Evolutionary conservation across 2,329 filamentous ascomycete genomes (phyloP).

Genomic region (Hypoxylon sp.): DNA sequence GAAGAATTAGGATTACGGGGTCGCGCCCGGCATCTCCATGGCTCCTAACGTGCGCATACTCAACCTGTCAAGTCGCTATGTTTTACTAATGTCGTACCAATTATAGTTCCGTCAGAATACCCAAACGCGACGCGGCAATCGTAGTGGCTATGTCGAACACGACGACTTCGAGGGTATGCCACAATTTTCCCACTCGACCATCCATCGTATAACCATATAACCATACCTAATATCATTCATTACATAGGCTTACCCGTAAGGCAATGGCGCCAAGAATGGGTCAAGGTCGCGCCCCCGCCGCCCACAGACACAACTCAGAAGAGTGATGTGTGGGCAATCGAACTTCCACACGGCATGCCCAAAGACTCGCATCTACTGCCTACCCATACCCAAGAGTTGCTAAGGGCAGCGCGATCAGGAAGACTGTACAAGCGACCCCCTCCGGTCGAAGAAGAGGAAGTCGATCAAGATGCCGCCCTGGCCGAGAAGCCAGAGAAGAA

Average conservation of each 20-base stretch:
- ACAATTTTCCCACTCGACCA: not conserved
- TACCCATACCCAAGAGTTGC: constrained; percentile 80
- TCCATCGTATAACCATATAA: no score
- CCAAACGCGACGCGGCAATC: constrained; percentile 65
- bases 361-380: constrained; percentile 82
- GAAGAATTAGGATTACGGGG: not conserved
- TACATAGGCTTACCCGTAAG: constrained; percentile 80
- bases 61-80: not conserved
- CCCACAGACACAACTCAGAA: constrained; percentile 69
- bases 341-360: constrained; percentile 83
- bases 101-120: constrained; percentile 44
- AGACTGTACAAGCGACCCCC: constrained; percentile 76
- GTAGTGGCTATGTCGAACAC: constrained; percentile 65
- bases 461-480: constrained; percentile 55
- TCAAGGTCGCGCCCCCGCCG: constrained; percentile 72
- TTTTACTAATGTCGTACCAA: constrained; percentile 14
- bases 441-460: constrained; percentile 67
- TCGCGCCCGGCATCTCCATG: constrained; percentile 30
- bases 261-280: constrained; percentile 82
- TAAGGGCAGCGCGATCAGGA: constrained; percentile 82
- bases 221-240: not conserved
- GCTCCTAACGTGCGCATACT: constrained; percentile 40
- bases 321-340: constrained; percentile 75
- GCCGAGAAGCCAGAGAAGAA: constrained; percentile 66
- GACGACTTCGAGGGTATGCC: constrained; percentile 67